Conservation (phyloP, 345 rosid species). For the Isatis tinctoria region DNA sequence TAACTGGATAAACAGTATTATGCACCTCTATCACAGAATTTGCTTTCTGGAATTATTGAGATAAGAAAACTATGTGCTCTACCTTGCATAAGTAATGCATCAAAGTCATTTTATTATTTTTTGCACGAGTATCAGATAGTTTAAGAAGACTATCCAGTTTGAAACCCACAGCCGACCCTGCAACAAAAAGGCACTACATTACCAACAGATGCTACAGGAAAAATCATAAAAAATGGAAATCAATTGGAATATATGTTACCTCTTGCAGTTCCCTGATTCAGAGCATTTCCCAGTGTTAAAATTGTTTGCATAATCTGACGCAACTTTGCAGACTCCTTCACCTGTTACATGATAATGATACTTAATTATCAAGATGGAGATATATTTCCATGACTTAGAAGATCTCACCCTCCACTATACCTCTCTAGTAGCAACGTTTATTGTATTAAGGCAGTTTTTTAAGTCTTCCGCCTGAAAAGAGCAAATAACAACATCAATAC, state of each 20-base stretch:
- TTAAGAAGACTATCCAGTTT: conserved; percentile 97
- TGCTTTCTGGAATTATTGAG: background rate
- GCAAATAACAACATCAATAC: conserved; percentile 4
- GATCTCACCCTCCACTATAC: conserved; percentile 36
- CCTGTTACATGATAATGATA: conserved; percentile 42
- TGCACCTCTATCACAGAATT: background rate
- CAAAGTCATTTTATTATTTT: conserved; percentile 90
- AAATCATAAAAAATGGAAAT: background rate
- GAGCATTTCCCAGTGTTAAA: conserved; percentile 92
- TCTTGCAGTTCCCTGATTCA: conserved; percentile 97
- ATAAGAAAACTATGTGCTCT: background rate
- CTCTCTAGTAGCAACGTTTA: conserved; percentile 75
- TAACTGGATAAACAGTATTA: background rate
- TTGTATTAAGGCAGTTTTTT: conserved; percentile 56
- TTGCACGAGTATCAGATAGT: conserved; percentile 94
- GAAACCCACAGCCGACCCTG: conserved; percentile 97
- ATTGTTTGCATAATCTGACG: conserved; percentile 99
- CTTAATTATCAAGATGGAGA: conserved; percentile 20
- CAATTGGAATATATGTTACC: conserved; percentile 40
- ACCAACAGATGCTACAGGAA: conserved; percentile 2
- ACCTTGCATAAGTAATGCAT: conserved; percentile 99
- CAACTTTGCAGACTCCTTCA: conserved; percentile 82
- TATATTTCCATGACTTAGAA: conserved; percentile 1
- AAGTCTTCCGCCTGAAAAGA: conserved; percentile 71
- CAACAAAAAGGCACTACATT: conserved; percentile 18